Evolutionary conservation across 495 filamentous ascomycete genomes (phyloP).

Genomic region (Penicillium lividum): DNA sequence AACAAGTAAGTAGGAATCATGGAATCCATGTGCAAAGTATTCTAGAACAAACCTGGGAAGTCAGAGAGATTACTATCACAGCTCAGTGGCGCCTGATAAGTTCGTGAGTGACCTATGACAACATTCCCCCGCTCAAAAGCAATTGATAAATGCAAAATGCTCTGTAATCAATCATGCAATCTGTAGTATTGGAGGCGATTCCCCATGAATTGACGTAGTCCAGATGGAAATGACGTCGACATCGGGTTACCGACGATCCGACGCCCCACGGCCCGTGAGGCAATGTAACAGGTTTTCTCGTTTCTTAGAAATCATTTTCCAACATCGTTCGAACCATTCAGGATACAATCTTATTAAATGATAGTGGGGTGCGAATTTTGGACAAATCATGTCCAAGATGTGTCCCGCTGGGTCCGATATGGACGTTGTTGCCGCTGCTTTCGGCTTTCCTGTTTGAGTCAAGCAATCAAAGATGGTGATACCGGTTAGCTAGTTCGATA

Average conservation of each 20-base stretch:
- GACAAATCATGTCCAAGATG: neutral
- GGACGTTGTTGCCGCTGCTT: neutral
- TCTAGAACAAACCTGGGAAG: no score
- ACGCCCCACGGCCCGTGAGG: slow-evolving; percentile 8
- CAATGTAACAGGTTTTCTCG: slow-evolving; percentile 17
- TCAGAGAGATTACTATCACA: neutral
- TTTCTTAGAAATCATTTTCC: neutral
- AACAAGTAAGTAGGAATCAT: neutral
- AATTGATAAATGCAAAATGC: neutral
- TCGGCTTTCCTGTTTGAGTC: slow-evolving; percentile 5
- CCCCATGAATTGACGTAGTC: slow-evolving; percentile 15
- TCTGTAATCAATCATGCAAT: neutral
- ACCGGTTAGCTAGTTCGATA: neutral
- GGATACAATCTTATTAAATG: neutral
- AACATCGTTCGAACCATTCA: neutral
- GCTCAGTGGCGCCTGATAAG: neutral
- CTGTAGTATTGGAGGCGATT: neutral
- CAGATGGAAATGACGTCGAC: slow-evolving; percentile 10
- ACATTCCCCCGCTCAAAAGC: neutral
- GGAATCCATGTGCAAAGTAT: no score
- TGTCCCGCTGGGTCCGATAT: slow-evolving; percentile 1
- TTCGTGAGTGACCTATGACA: slow-evolving; percentile 1
- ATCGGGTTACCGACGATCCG: slow-evolving; percentile 12
- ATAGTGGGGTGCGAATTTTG: neutral
- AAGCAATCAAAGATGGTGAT: neutral